A percentile compares a stretch with the other conserved stretches of the same genome.
phyloP scores from a whole-genome alignment of 352 stramenopile genomes.

The Lagenidium sp. region DNA sequence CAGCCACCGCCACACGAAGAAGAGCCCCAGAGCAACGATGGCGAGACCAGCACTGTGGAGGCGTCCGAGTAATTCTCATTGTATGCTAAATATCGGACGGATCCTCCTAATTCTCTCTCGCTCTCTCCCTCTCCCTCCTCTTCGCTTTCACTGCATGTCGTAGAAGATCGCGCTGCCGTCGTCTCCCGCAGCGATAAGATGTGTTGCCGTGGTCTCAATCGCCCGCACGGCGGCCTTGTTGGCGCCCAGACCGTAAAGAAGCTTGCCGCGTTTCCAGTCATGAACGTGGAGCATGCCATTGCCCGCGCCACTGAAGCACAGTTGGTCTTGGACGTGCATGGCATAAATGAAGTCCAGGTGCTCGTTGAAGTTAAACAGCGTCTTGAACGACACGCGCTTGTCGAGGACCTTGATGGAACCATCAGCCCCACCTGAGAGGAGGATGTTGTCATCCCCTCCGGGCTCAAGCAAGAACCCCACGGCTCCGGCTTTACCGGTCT shows the following conservation, averaged over 20 bases:
- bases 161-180: conserved; percentile 81
- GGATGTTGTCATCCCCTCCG: conserved; percentile 26
- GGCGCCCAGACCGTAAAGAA: conserved; percentile 77
- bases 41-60: too few relatives aligned
- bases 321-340: conserved; percentile 40
- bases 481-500: conserved; percentile 50
- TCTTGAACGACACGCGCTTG: conserved; percentile 34
- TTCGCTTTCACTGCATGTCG: conserved; percentile 48
- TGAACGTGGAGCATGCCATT: conserved; percentile 84
- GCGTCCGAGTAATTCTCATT: too few relatives aligned
- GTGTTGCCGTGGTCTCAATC: conserved; percentile 34
- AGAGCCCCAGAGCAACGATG: too few relatives aligned
- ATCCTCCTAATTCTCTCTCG: neutral
- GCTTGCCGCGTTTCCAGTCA: conserved; percentile 50
- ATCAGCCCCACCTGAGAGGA: conserved; percentile 70
- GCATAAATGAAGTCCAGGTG: conserved; percentile 88
- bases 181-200: conserved; percentile 69
- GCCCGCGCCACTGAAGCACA: conserved; percentile 77
- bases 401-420: conserved; percentile 74
- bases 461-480: conserved; percentile 57
- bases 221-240: conserved; percentile 73
- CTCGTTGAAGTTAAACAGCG: conserved; percentile 49
- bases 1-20: neutral
- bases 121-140: neutral
- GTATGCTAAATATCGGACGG: neutral